These are phyloP conservation scores for Agrocybe praecox DNA, from an alignment of 768 basidiomycete species.

Conservation along the genomic window DNA sequence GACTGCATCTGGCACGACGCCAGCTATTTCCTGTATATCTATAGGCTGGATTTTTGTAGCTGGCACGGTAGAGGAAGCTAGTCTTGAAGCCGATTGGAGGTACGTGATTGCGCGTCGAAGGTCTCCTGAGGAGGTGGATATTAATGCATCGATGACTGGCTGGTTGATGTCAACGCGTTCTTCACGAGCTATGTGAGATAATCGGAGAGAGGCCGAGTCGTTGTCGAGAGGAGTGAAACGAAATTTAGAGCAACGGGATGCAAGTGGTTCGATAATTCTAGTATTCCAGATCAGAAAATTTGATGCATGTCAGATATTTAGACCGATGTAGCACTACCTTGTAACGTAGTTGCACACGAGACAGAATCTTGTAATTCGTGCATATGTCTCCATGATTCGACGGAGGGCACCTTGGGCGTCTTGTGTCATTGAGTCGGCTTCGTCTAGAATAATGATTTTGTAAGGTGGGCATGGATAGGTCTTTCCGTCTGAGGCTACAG, in stretches of 20 bases:
- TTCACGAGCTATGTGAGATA: slow-evolving; percentile 76
- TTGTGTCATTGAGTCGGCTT: slow-evolving; percentile 99
- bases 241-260: slow-evolving; percentile 99
- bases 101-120: slow-evolving; percentile 97
- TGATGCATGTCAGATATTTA: not conserved
- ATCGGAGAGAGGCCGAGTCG: slow-evolving; percentile 69
- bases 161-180: slow-evolving; percentile 66
- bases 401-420: slow-evolving; percentile 96
- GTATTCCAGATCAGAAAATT: not conserved
- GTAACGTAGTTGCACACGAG: slow-evolving; percentile 99
- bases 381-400: slow-evolving; percentile 99
- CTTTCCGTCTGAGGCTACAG: slow-evolving; percentile 73
- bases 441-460: slow-evolving; percentile 98
- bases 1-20: slow-evolving; percentile 81
- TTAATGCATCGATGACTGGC: slow-evolving; percentile 71
- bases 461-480: slow-evolving; percentile 96
- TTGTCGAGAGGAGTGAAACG: slow-evolving; percentile 93
- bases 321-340: slow-evolving; percentile 51
- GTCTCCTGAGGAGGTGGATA: slow-evolving; percentile 86
- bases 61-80: slow-evolving; percentile 74
- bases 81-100: slow-evolving; percentile 91
- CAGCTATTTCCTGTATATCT: slow-evolving; percentile 96
- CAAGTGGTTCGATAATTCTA: slow-evolving; percentile 97
- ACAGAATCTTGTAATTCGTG: slow-evolving; percentile 95
- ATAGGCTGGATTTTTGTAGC: slow-evolving; percentile 72